These are phyloP conservation scores for Saccharomycopsis selenospora DNA, from an alignment of 805 yeast genomes.

Conservation along the genomic window DNA sequence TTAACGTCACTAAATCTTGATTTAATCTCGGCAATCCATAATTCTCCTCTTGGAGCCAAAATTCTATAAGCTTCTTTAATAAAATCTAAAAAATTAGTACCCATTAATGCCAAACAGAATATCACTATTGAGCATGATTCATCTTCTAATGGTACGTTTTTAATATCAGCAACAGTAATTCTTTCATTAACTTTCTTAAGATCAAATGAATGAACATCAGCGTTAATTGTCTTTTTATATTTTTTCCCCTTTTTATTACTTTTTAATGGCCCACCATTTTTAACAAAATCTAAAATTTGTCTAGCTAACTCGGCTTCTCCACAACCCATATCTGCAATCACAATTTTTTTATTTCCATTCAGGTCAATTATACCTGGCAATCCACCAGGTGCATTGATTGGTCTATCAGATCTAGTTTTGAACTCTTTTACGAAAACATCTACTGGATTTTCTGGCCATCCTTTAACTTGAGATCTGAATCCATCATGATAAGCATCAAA, in stretches of 20 bases:
- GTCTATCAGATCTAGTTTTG: constrained; percentile 47
- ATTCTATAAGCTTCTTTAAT: constrained; percentile 84
- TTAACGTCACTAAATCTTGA: constrained; percentile 72
- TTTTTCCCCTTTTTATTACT: constrained; percentile 25
- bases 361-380: constrained; percentile 56
- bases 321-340: constrained; percentile 97
- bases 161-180: constrained; percentile 95
- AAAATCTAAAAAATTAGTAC: constrained; percentile 91
- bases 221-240: constrained; percentile 37
- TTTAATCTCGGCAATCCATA: constrained; percentile 97
- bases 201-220: constrained; percentile 83
- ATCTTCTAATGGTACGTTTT: constrained; percentile 77
- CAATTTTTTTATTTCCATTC: constrained; percentile 47
- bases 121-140: constrained; percentile 80
- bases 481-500: constrained; percentile 96
- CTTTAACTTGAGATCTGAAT: constrained; percentile 86
- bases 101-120: constrained; percentile 94
- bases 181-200: constrained; percentile 80
- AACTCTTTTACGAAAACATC: constrained; percentile 75
- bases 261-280: constrained; percentile 29
- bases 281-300: constrained; percentile 49
- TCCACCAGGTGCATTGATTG: constrained; percentile 95
- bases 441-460: constrained; percentile 99
- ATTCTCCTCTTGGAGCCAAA: constrained; percentile 82
- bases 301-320: constrained; percentile 89